A percentile compares a stretch with the other conserved stretches of the same genome.
phyloP scores from a whole-genome alignment of 805 yeast genomes.

The Yarrowia bubula region DNA sequence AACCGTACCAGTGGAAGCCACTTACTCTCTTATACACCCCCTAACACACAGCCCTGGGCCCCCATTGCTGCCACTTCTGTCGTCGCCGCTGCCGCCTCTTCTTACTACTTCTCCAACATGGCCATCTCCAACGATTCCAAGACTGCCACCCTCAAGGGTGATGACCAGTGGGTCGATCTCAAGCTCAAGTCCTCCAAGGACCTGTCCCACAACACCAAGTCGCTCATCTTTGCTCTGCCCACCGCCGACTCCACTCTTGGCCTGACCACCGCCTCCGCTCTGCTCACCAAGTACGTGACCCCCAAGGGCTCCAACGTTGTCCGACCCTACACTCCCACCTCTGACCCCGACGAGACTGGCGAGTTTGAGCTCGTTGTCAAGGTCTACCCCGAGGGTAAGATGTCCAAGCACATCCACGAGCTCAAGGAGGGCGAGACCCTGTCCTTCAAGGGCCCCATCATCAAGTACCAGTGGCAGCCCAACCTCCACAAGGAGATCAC shows the following conservation, averaged over 20 bases:
- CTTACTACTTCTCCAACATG: slow-evolving; percentile 39
- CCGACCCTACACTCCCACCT: slow-evolving; percentile 80
- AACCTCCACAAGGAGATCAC: slow-evolving; percentile 78
- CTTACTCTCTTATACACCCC: not conserved
- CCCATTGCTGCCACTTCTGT: slow-evolving; percentile 47
- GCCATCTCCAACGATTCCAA: slow-evolving; percentile 32
- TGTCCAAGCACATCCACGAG: slow-evolving; percentile 67
- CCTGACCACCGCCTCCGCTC: slow-evolving; percentile 70
- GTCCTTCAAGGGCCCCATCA: slow-evolving; percentile 89
- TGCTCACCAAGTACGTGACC: slow-evolving; percentile 72
- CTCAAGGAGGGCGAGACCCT: slow-evolving; percentile 78
- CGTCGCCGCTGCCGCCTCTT: slow-evolving; percentile 45
- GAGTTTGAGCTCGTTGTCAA: slow-evolving; percentile 76
- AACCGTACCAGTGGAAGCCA: not conserved
- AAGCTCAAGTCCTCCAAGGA: slow-evolving; percentile 33
- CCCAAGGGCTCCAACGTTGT: slow-evolving; percentile 82
- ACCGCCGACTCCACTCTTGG: slow-evolving; percentile 69
- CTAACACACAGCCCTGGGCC: slow-evolving; percentile 30
- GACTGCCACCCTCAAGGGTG: slow-evolving; percentile 35
- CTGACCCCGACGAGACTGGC: slow-evolving; percentile 69
- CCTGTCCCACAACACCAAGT: slow-evolving; percentile 48
- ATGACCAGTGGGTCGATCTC: slow-evolving; percentile 37
- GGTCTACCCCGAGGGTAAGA: slow-evolving; percentile 79
- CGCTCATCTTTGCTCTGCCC: slow-evolving; percentile 68
- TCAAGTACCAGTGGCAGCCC: slow-evolving; percentile 87